Conservation (phyloP, 805 yeast species). For the Yamadazyma takamatsuzukensis region DNA sequence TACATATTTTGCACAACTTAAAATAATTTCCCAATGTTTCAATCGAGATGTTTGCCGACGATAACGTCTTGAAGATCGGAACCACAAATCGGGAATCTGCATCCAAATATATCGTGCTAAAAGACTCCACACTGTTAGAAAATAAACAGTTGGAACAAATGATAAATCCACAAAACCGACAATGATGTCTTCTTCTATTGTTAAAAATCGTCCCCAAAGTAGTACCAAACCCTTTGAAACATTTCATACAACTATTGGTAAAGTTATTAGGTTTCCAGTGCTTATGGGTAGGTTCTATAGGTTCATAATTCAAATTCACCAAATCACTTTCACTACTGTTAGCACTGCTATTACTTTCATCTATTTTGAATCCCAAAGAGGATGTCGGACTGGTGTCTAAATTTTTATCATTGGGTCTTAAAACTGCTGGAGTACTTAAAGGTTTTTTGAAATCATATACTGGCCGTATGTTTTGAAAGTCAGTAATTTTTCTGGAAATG, state of each 20-base stretch:
- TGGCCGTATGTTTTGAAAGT: slow-evolving; percentile 24
- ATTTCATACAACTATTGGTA: slow-evolving; percentile 40
- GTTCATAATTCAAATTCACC: slow-evolving; percentile 7
- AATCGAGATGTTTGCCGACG: background rate
- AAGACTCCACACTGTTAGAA: slow-evolving; percentile 10
- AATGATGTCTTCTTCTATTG: slow-evolving; percentile 42
- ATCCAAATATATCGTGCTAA: slow-evolving; percentile 16
- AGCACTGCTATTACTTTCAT: slow-evolving; percentile 1
- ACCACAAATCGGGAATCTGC: slow-evolving; percentile 29
- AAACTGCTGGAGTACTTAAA: slow-evolving; percentile 49
- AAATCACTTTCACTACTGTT: slow-evolving; percentile 4
- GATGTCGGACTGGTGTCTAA: too few species aligned
- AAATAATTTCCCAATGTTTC: slow-evolving; percentile 8
- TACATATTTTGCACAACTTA: slow-evolving; percentile 30
- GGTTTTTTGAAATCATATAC: slow-evolving; percentile 48
- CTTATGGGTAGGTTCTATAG: slow-evolving; percentile 44
- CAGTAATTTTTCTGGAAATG: too few species aligned
- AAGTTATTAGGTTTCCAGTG: slow-evolving; percentile 51
- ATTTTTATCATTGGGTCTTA: too few species aligned
- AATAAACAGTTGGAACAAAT: slow-evolving; percentile 35
- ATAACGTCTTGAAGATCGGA: slow-evolving; percentile 28
- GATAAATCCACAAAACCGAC: slow-evolving; percentile 49
- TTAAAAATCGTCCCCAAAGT: slow-evolving; percentile 22
- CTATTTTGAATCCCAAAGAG: too few species aligned
- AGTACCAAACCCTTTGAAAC: slow-evolving; percentile 32